These are phyloP conservation scores for Chlorella variabilis DNA, from an alignment of 163 green algal species.

Conservation along the genomic window DNA sequence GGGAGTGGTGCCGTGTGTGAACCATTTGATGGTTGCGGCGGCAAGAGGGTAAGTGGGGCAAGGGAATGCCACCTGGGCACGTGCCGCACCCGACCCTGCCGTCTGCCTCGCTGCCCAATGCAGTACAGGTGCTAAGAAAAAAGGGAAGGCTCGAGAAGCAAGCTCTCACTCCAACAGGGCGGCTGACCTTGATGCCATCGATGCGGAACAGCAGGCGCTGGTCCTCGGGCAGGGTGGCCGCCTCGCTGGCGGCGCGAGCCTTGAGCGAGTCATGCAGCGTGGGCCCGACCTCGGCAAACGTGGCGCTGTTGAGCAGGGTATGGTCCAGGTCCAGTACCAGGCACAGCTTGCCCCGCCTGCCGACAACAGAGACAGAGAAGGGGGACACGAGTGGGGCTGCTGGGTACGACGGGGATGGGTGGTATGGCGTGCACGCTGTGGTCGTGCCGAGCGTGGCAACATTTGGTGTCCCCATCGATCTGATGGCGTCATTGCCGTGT, in stretches of 20 bases:
- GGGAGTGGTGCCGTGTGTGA: neutral
- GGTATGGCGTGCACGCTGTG: too few relatives aligned
- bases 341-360: conserved; percentile 66
- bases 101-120: too few relatives aligned
- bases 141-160: too few relatives aligned
- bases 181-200: conserved; percentile 30
- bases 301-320: conserved; percentile 93
- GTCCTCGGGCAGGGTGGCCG: neutral
- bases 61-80: too few relatives aligned
- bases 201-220: conserved; percentile 51
- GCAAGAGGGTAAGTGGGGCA: too few relatives aligned
- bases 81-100: too few relatives aligned
- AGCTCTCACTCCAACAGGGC: neutral
- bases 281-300: conserved; percentile 50
- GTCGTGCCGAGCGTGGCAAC: too few relatives aligned
- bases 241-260: neutral
- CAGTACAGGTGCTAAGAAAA: neutral
- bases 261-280: conserved; percentile 1
- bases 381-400: neutral
- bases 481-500: too few relatives aligned
- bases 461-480: too few relatives aligned
- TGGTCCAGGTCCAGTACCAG: conserved; percentile 98
- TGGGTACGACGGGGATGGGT: neutral
- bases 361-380: neutral
- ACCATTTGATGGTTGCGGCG: too few relatives aligned